Percentiles rank a stretch among this genome's conserved stretches.
Conservation (phyloP, 139 green algal species). For the Trebouxia sp. region DNA sequence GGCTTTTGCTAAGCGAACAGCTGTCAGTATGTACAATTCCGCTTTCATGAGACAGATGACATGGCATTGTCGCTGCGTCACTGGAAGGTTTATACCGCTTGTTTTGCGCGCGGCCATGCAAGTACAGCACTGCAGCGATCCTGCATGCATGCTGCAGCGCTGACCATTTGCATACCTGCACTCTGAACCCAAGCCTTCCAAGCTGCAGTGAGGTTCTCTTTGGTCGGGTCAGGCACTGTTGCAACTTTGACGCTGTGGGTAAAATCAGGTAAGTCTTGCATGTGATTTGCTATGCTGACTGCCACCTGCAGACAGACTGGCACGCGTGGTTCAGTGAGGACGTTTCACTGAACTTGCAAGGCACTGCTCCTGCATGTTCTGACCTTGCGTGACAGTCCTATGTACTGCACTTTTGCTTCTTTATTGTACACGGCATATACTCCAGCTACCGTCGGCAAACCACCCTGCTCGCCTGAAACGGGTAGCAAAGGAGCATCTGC, state of each 20-base stretch:
- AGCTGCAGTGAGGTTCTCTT: conserved; percentile 70
- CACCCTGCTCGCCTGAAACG: neutral
- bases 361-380: neutral
- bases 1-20: too few relatives aligned
- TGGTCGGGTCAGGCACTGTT: conserved; percentile 50
- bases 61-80: neutral
- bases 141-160: neutral
- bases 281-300: conserved; percentile 70
- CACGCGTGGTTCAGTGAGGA: neutral
- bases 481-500: neutral
- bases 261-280: conserved; percentile 72
- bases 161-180: conserved; percentile 42
- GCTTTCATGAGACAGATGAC: neutral
- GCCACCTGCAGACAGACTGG: conserved; percentile 50
- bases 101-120: neutral
- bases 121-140: neutral
- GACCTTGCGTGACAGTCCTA: conserved; percentile 72
- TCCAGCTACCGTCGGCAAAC: conserved; percentile 45
- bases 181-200: conserved; percentile 89
- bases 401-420: conserved; percentile 62
- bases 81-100: neutral
- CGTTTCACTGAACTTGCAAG: neutral
- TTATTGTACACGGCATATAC: conserved; percentile 78
- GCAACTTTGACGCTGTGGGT: conserved; percentile 57
- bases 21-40: too few relatives aligned